A percentile compares a stretch with the other conserved stretches of the same genome.
These are phyloP conservation scores for Pterocarpus santalinus DNA, from an alignment of 306 rosid species.

Conservation along the genomic window DNA sequence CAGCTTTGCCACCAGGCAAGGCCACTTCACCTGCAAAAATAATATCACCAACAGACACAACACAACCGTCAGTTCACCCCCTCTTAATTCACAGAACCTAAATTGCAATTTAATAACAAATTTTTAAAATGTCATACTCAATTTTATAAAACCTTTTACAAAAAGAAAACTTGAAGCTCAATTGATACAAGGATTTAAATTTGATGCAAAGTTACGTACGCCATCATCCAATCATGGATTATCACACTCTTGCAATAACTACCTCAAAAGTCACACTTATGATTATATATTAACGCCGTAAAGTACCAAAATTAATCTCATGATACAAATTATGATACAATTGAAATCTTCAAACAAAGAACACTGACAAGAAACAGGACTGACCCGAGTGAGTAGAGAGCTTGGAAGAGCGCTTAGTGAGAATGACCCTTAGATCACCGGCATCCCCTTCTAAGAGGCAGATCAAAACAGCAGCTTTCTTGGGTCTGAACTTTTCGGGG, in stretches of 20 bases:
- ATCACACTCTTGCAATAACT: too few species aligned
- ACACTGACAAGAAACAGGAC: slow-evolving; percentile 21
- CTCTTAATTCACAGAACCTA: slow-evolving; percentile 11
- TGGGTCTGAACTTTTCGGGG: slow-evolving; percentile 67
- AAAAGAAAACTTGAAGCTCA: slow-evolving; percentile 60
- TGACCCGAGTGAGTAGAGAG: slow-evolving; percentile 89
- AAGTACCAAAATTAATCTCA: background rate
- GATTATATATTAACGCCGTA: too few species aligned
- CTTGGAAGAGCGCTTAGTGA: slow-evolving; percentile 81
- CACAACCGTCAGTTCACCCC: slow-evolving; percentile 11
- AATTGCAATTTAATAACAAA: background rate
- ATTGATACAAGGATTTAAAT: slow-evolving; percentile 8
- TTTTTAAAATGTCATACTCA: background rate
- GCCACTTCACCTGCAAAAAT: slow-evolving; percentile 82
- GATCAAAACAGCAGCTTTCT: slow-evolving; percentile 88
- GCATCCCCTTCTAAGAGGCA: slow-evolving; percentile 86
- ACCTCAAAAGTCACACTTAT: background rate
- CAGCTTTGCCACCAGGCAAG: slow-evolving; percentile 95
- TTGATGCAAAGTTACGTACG: background rate
- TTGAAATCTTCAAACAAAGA: slow-evolving; percentile 22
- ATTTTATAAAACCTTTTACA: background rate
- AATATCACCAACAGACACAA: background rate
- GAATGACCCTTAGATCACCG: slow-evolving; percentile 89
- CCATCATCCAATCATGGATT: background rate
- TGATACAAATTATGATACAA: background rate